Evolutionary conservation across 75 land plant genomes (phyloP), one percentile per base, ranked within the genome.

Genomic region (Pinus albicaulis): DNA sequence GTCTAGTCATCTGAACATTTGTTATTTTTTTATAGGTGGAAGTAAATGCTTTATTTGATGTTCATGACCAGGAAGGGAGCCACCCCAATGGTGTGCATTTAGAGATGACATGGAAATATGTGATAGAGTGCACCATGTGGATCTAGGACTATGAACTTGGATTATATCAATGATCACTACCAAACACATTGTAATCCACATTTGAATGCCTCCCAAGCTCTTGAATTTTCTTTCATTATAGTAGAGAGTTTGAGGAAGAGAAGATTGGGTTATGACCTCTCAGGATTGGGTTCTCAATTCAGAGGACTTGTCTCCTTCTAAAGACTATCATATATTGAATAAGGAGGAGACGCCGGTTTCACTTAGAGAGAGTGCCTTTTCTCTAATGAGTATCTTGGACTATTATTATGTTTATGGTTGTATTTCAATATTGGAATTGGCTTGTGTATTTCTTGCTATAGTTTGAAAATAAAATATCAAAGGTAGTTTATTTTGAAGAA

Each of bases 11-110:
- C 48, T 44, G 7, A 44, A 44, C 48, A 6, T 5, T 44, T 8
- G 7, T 44, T 44, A 44, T 44, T 44, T 44, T 17, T 41, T 74
- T 23, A 41, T 34, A 92, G 94, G 94, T 88, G 7, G 94, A 92
- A 79, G 86, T 92, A 48, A 80, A 85, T 25, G 92, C 94, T 16
- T 92, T 92, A 88, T 90, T 92, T 58, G 94, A 92, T 73, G 94
- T 92, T 75, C 94, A 92, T 66, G 94, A 90, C 48, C 90, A 90
- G 84, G 94, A 92, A 80, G 94, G 94, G 34, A 92, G 90, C 82
- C 90, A 92, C 73, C 88, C 94, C 4, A 92, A 92, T 68, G 94
- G 94, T 12, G 81, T 92, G n/a, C 94, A 92, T 69, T 82, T 92
- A 60, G 94, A 92, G 82, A 90, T 92, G 94, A 91, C 93, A 2